Percentiles rank a stretch among this genome's conserved stretches.
These are phyloP conservation scores for Venustampulla echinocandica DNA, from an alignment of 495 filamentous ascomycete genomes.

Conservation along the genomic window DNA sequence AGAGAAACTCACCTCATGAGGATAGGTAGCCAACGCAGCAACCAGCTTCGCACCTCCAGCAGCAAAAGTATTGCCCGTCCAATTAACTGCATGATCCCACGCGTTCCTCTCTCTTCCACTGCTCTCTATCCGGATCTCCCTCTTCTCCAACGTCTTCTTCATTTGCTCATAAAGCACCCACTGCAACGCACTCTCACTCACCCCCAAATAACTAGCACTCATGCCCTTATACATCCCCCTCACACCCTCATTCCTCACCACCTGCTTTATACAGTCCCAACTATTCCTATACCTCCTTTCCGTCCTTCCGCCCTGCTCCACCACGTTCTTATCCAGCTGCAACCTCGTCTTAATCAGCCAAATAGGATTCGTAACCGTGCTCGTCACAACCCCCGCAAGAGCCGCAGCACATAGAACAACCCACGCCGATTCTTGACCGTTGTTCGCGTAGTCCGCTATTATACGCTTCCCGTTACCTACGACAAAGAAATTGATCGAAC, in stretches of 20 bases:
- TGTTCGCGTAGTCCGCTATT: conserved; percentile 55
- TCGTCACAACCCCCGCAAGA: conserved; percentile 67
- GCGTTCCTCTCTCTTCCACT: conserved; percentile 46
- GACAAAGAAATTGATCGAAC: conserved; percentile 79
- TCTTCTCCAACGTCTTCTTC: conserved; percentile 53
- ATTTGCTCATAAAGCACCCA: conserved; percentile 83
- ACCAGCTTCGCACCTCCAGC: conserved; percentile 76
- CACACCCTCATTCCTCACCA: conserved; percentile 67
- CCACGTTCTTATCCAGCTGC: conserved; percentile 71
- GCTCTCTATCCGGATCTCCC: conserved; percentile 44
- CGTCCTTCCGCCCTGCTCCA: conserved; percentile 37
- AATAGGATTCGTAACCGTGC: conserved; percentile 84
- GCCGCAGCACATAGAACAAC: conserved; percentile 69
- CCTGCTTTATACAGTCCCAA: conserved; percentile 69
- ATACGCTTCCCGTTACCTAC: conserved; percentile 84
- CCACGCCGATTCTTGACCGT: conserved; percentile 55
- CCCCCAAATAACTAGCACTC: conserved; percentile 78
- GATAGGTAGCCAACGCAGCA: conserved; percentile 74
- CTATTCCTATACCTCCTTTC: conserved; percentile 70
- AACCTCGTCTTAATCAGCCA: conserved; percentile 88
- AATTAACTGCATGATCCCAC: conserved; percentile 58
- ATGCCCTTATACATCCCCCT: conserved; percentile 76
- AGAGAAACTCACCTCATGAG: conserved; percentile 61
- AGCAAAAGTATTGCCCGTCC: conserved; percentile 63
- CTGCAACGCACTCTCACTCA: conserved; percentile 77